Base-by-base conservation (phyloP, 2,329 filamentous ascomycete genomes). In the Neopestalotiopsis sp. region DNA sequence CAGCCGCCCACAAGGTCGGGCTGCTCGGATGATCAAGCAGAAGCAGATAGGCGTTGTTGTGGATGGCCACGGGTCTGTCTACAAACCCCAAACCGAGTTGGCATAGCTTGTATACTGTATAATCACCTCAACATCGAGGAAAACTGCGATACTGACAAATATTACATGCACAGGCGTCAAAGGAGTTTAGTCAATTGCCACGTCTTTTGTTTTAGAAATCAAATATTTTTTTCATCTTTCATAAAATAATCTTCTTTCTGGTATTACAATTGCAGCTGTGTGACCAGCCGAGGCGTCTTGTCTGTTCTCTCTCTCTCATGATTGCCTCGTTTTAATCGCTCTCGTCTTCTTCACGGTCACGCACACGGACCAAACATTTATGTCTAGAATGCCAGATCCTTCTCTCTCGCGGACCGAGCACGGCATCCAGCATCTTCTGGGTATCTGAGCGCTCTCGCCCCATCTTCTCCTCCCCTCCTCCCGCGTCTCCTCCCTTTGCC, bases 321-420 rank as follows among this genome's bases (percentile, higher is more conserved):
- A 57, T 14, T 28, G 38, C 20, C 49, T 52, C 61, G 32, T 68
- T 28, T 28, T 32, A 38, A 14, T 64, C 61, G 56, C 61, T 34
- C 17, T 45, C 67, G 32, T 67, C 66, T 62, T 67, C 66, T 62
- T 72, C 73, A 56, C 75, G 71, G 77, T 91, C 89, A 68, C 78
- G 79, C 28, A 90, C 89, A 69, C 82, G 80, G 72, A 92, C 76
- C 64, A 86, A 75, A 72, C 84, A 90, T 61, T 88, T 85, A 74
- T 86, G 83, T 72, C 89, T 83, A 34, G 87, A 86, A 78, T 91
- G 88, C 90, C 90, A 92, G 42, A 91, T 87, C 71, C 89, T 82
- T 75, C 90, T 84, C 79, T 91, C 88, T 76, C 84, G 86, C 9
- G 84, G 83, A 1, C 89, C 89, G 30, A 91, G 78, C 71, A 88